These are phyloP conservation scores for Leccinum pachyderme DNA, from an alignment of 1,284 basidiomycete genomes.

Conservation along the genomic window DNA sequence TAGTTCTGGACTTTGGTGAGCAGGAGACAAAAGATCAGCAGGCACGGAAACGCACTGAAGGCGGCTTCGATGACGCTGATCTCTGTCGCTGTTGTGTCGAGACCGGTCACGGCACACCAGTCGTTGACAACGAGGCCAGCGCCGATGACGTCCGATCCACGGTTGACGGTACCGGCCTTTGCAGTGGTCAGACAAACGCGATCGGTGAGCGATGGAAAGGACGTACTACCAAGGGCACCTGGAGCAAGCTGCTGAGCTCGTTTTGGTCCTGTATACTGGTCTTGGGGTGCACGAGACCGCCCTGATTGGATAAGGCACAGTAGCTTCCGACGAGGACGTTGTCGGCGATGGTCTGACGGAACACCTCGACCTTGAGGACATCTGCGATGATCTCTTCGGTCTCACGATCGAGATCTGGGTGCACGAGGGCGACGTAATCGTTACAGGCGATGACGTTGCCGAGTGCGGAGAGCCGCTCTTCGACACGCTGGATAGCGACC, in stretches of 20 bases:
- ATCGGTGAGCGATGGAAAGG: not conserved
- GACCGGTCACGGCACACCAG: conserved; percentile 96
- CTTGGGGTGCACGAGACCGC: conserved; percentile 96
- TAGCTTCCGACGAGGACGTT: conserved; percentile 98
- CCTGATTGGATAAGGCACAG: conserved; percentile 93
- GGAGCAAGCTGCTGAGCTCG: conserved; percentile 91
- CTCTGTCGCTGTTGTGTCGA: conserved; percentile 97
- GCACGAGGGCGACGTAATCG: conserved; percentile 95
- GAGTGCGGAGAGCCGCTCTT: conserved; percentile 93
- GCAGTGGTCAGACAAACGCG: conserved; percentile 2
- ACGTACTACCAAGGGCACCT: conserved; percentile 91
- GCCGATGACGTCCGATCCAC: conserved; percentile 96
- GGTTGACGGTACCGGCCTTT: conserved; percentile 96
- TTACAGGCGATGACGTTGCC: conserved; percentile 99
- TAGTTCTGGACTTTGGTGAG: conserved; percentile 54
- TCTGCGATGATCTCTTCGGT: conserved; percentile 99
- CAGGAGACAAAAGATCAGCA: not conserved
- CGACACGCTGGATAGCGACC: conserved; percentile 93
- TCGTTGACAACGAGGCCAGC: conserved; percentile 98
- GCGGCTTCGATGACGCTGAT: conserved; percentile 97
- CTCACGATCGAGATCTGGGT: conserved; percentile 97
- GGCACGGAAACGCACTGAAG: conserved; percentile 71
- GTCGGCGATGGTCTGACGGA: conserved; percentile 95
- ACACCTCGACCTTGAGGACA: conserved; percentile 98
- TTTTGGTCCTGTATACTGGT: conserved; percentile 98